phyloP scores from a whole-genome alignment of 2,329 filamentous ascomycete species.

The Chrysosporium keratinophilum region DNA sequence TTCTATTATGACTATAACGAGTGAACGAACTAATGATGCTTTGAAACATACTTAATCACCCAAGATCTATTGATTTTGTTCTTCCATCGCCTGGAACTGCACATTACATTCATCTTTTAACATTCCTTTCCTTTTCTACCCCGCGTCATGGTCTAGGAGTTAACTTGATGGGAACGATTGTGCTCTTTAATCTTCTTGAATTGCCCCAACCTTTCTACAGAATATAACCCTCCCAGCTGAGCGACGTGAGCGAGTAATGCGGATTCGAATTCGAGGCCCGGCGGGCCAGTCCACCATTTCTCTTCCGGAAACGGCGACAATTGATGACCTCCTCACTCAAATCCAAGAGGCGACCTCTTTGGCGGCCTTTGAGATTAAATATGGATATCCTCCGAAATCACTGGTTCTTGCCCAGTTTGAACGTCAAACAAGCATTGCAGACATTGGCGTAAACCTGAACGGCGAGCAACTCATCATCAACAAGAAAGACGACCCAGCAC shows the following conservation, averaged over 20 bases:
- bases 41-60: too few species aligned
- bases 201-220: neutral
- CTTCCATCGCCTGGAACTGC: too few species aligned
- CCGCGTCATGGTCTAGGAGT: too few species aligned
- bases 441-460: conserved; percentile 53
- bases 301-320: conserved; percentile 53
- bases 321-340: conserved; percentile 32
- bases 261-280: conserved; percentile 64
- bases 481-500: conserved; percentile 31
- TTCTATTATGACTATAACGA: too few species aligned
- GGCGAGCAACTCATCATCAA: conserved; percentile 60
- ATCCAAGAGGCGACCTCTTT: conserved; percentile 54
- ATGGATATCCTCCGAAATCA: conserved; percentile 62
- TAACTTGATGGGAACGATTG: too few species aligned
- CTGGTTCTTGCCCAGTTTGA: conserved; percentile 51
- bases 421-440: conserved; percentile 40
- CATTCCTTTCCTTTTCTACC: too few species aligned
- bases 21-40: too few species aligned
- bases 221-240: neutral
- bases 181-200: too few species aligned
- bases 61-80: too few species aligned
- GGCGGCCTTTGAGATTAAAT: conserved; percentile 63
- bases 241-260: conserved; percentile 42
- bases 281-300: conserved; percentile 60
- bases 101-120: too few species aligned